phyloP scores from a whole-genome alignment of 2,329 filamentous ascomycete species.

The Talaromyces piceae region DNA sequence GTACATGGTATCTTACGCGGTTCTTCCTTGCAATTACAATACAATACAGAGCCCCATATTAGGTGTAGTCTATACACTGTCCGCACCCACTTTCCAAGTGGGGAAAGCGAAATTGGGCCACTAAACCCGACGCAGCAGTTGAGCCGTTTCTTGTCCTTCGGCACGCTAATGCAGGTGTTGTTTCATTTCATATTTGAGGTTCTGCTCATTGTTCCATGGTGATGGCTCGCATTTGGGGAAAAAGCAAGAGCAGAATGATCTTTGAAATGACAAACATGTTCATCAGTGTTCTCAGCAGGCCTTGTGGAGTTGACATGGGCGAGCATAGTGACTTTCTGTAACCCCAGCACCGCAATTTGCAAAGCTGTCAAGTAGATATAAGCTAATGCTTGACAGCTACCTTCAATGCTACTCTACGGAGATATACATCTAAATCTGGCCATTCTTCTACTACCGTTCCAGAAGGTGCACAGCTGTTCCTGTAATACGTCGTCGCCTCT shows the following conservation, averaged over 20 bases:
- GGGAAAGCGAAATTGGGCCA: background rate
- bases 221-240: background rate
- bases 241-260: background rate
- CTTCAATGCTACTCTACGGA: background rate
- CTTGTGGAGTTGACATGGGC: background rate
- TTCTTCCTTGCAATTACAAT: background rate
- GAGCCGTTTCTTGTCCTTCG: background rate
- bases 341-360: background rate
- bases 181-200: background rate
- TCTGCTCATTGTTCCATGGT: background rate
- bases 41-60: background rate
- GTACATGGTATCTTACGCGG: too few species aligned
- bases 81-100: too few species aligned
- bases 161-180: background rate
- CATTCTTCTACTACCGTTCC: conserved; percentile 7
- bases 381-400: background rate
- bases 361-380: background rate
- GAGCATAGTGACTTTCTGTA: background rate
- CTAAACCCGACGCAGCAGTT: background rate
- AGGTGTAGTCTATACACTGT: too few species aligned
- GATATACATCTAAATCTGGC: too few species aligned
- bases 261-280: background rate
- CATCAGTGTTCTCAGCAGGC: background rate
- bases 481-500: too few species aligned
- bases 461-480: conserved; percentile 2